Evolutionary conservation across 129 eudicot genomes (phyloP).

Genomic region (Glebionis coronaria): DNA sequence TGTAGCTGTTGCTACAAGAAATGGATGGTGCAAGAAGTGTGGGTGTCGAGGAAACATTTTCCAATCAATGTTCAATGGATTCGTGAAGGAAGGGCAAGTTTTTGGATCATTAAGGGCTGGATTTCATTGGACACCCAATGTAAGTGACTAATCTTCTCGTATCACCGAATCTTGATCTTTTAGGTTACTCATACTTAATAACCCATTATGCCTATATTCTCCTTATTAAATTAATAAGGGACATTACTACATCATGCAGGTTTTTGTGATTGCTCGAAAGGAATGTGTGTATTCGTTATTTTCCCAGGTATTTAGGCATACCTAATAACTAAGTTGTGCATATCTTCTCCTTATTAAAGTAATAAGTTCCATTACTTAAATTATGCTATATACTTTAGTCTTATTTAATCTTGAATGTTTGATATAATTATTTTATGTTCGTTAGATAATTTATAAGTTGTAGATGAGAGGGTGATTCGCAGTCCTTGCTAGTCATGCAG

Average conservation of each 20-base stretch:
- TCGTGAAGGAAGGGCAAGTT: slow-evolving; percentile 83
- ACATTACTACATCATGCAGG: slow-evolving; percentile 53
- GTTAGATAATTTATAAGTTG: not conserved
- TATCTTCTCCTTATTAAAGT: not conserved
- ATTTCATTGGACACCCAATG: slow-evolving; percentile 98
- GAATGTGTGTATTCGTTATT: slow-evolving; percentile 89
- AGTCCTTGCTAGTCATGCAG: not conserved
- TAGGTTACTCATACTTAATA: not conserved
- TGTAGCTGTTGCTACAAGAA: too few relatives aligned
- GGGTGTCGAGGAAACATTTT: slow-evolving; percentile 85
- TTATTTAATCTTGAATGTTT: not conserved
- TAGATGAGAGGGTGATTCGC: not conserved
- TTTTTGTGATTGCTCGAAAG: slow-evolving; percentile 89
- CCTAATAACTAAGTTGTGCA: not conserved
- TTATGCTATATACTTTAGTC: not conserved
- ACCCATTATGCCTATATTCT: too few relatives aligned
- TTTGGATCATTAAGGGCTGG: slow-evolving; percentile 99
- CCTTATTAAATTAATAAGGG: not conserved
- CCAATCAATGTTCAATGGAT: slow-evolving; percentile 88
- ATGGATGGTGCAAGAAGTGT: slow-evolving; percentile 48
- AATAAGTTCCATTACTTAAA: not conserved
- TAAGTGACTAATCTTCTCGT: slow-evolving; percentile 32
- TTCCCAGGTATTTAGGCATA: slow-evolving; percentile 64
- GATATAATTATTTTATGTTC: slow-evolving; percentile 2
- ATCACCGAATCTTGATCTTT: not conserved